Base-by-base conservation (phyloP, 352 stramenopile genomes). In the Globisporangium megalacanthum region DNA sequence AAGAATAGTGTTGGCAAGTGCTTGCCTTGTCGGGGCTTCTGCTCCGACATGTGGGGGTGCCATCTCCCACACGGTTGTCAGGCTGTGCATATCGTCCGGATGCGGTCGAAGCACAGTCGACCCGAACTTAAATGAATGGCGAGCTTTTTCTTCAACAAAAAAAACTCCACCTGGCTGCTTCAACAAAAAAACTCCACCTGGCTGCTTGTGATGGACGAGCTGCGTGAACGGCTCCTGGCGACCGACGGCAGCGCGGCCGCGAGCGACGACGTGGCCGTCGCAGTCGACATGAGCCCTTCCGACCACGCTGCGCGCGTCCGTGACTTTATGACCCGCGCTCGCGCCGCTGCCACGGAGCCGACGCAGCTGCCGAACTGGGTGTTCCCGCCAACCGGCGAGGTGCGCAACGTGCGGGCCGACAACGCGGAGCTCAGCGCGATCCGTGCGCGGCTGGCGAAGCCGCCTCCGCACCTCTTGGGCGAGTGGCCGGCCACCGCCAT, bases 401-500 rank as follows among this genome's bases (percentile, higher is more conserved):
- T 69, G 6, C 60, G 60, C 37, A 58, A 65, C 11, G 49, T 80
- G 15, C 13, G 55, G 15, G 44, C 44, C n/a, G 19, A 15, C 19
- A 53, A 66, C 20, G 53, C 55, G 3, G 68, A 80, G 47, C 58
- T 85, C 20, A 29, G n/a, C 7, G 68, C 66, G 36, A 75, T 81
- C 52, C 60, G 70, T 20, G 46, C 69, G 19, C 49, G 73, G 37
- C 59, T 79, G 22, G 33, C 14, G 15, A 22, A n/a, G 19, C 68
- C 64, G n/a, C 49, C 17, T 2, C 58, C 54, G 39, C 65, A 80
- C n/a, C 55, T 71, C 55, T 67, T 95, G 25, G 59, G 69, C 1
- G 66, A 96, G 66, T 85, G 84, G 59, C 65, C 75, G 2, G 79
- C 89, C 17, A 97, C 89, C 0, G 68, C 85, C 11, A 96, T 96